Evolutionary conservation across 1,139 yeast species (phyloP).

Genomic region (Zhuliangozyma blackwelliae): DNA sequence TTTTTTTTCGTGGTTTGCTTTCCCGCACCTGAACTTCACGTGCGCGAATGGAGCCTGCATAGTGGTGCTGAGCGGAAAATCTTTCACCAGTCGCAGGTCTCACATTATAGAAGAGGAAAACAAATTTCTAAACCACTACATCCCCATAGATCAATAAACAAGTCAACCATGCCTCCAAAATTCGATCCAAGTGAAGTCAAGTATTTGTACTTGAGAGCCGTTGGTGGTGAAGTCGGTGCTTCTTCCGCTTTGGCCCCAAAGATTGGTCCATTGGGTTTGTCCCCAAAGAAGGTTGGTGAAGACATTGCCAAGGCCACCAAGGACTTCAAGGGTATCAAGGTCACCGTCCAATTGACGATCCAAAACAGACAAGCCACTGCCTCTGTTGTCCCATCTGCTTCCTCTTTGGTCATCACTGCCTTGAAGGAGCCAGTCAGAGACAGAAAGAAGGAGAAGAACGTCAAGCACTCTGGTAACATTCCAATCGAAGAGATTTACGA

Average conservation of each 20-base stretch:
- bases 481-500: conserved; percentile 95
- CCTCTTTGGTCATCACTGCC: conserved; percentile 98
- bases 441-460: conserved; percentile 99
- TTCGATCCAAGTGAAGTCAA: conserved; percentile 98
- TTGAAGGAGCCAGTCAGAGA: conserved; percentile 99
- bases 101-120: too few species aligned
- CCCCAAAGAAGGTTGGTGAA: conserved; percentile 99
- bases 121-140: too few species aligned
- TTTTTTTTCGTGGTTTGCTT: too few species aligned
- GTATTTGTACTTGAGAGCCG: conserved; percentile 98
- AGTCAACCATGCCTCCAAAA: conserved; percentile 78
- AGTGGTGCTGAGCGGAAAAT: too few species aligned
- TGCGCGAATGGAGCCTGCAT: too few species aligned
- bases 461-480: conserved; percentile 99
- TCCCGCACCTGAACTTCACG: too few species aligned
- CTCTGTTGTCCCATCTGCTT: conserved; percentile 99
- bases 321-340: conserved; percentile 98
- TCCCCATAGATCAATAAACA: too few species aligned
- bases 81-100: too few species aligned
- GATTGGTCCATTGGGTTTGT: conserved; percentile 99
- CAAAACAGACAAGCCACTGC: conserved; percentile 99
- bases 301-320: conserved; percentile 99
- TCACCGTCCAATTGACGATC: conserved; percentile 96
- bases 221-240: conserved; percentile 99
- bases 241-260: conserved; percentile 99